These are phyloP conservation scores for Myxozyma lipomycoides DNA, from an alignment of 805 yeast species.

Conservation along the genomic window DNA sequence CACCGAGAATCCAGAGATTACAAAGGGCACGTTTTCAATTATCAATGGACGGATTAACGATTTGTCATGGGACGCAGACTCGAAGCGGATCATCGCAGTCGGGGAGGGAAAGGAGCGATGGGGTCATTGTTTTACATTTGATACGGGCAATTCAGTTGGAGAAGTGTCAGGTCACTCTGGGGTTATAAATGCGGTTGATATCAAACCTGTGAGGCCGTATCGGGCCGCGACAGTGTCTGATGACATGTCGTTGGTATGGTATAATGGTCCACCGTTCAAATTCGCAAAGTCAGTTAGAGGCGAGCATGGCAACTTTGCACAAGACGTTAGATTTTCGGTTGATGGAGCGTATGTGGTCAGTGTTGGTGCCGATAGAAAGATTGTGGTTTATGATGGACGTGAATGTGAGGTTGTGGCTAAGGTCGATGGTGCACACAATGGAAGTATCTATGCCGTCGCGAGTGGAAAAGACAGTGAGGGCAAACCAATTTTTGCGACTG, in stretches of 20 bases:
- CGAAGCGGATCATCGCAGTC: constrained; percentile 80
- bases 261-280: constrained; percentile 91
- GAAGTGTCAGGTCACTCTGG: constrained; percentile 91
- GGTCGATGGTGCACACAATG: constrained; percentile 50
- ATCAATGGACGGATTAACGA: constrained; percentile 78
- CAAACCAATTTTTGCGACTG: constrained; percentile 61
- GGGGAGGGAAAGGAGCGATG: constrained; percentile 90
- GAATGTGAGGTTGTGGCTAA: constrained; percentile 68
- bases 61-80: constrained; percentile 89
- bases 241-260: constrained; percentile 79
- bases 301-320: constrained; percentile 70
- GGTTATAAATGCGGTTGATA: constrained; percentile 74
- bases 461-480: constrained; percentile 50
- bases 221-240: constrained; percentile 91
- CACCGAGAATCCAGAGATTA: constrained; percentile 47
- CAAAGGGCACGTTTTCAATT: constrained; percentile 69
- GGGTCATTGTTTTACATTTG: constrained; percentile 91
- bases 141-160: constrained; percentile 94
- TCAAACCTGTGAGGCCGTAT: constrained; percentile 83
- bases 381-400: constrained; percentile 79
- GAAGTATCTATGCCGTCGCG: constrained; percentile 74
- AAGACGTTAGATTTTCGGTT: constrained; percentile 78
- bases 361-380: constrained; percentile 79
- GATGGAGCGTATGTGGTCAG: constrained; percentile 70
- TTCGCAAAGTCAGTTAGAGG: constrained; percentile 69